Evolutionary conservation across 2,329 filamentous ascomycete species (phyloP), one percentile per base, ranked within the genome.

Genomic region (Phoma herbarum): DNA sequence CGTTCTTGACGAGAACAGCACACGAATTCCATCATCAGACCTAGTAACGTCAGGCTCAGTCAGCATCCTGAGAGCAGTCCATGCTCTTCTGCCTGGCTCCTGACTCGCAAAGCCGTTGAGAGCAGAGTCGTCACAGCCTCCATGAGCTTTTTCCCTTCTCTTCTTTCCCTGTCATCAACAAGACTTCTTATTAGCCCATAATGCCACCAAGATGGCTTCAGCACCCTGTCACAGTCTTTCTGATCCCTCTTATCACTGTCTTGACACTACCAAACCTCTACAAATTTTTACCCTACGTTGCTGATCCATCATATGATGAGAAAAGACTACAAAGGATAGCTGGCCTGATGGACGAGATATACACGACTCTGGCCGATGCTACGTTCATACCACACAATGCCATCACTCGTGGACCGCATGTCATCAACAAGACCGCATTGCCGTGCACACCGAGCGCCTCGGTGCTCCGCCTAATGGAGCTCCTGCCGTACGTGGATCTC

Each of bases 351-450:
- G 53, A 66, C 22, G 58, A 56, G 11, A 59, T 64, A 47, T 66
- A 67, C 44, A 44, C 35, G 12, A 49, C 28, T 4, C 35, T 67
- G 1, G 63, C 56, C 7, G 53, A 62, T 20, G 52, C 59, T 25
- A 64, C 59, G 2, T 66, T 64, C 42, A 63, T 66, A 10, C 59
- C 63, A 16, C 50, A 59, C 20, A 50, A 61, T 22, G 55, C 57
- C 11, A 60, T 64, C 6, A 55, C 51, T 26, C 57, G 57, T 4
- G 65, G 65, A 16, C 63, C 59, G 11, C 65, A 67, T 25, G 31
- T 47, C 1, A 59, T 67, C 44, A 67, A 65, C 22, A 33, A 26
- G 1, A 64, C 63, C 10, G 55, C 55, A 8, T 46, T 58, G 20
- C 18, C 48, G 2, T 67, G 61, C 43, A 59, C 52, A 35, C 61